Evolutionary conservation across 345 rosid species (phyloP).

Genomic region (Citrus cavaleriei): DNA sequence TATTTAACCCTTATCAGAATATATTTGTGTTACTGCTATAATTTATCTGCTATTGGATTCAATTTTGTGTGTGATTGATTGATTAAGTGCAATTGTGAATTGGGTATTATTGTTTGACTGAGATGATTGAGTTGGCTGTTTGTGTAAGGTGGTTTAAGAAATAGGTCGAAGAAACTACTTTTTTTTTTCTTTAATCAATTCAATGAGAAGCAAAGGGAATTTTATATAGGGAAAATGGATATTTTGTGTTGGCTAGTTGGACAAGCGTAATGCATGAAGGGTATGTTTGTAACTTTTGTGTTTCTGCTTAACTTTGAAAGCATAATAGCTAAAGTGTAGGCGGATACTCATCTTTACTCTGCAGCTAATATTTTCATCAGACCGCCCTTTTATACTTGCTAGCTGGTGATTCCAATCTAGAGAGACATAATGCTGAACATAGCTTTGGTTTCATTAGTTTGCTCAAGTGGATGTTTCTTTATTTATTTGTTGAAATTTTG

Average conservation of each 20-base stretch:
- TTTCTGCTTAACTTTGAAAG: too few species aligned
- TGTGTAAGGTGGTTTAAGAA: neutral
- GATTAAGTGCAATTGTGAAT: neutral
- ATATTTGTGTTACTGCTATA: neutral
- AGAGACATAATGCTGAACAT: too few species aligned
- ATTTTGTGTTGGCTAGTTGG: too few species aligned
- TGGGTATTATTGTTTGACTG: conserved; percentile 1
- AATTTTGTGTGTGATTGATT: neutral
- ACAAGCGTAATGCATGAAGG: too few species aligned
- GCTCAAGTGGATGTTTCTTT: neutral
- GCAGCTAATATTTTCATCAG: too few species aligned
- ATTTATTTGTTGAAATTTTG: neutral
- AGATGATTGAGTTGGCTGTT: conserved; percentile 2
- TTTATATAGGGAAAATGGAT: neutral
- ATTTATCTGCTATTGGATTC: neutral
- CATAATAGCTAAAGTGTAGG: too few species aligned
- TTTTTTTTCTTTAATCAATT: neutral
- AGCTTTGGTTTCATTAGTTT: neutral
- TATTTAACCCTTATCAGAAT: neutral
- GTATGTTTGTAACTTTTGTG: too few species aligned
- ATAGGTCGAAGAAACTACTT: neutral
- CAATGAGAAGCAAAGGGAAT: neutral
- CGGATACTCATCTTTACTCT: too few species aligned
- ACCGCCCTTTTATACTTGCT: too few species aligned
- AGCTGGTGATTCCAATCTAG: too few species aligned